Conservation (phyloP, 345 rosid genomes). For the Corchorus olitorius region DNA sequence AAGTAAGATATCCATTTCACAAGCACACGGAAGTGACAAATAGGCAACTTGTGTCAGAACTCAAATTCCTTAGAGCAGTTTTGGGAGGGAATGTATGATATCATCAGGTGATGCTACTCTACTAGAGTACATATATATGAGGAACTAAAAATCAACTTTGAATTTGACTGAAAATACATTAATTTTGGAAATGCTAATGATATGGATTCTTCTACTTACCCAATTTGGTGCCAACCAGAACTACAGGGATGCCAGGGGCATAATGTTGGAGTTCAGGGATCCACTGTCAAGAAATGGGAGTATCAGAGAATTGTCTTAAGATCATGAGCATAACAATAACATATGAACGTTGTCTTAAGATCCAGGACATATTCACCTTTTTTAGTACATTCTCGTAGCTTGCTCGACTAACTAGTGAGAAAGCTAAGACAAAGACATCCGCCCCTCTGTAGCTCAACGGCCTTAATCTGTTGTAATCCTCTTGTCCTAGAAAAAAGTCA, state of each 20-base stretch:
- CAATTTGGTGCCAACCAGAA: conserved; percentile 90
- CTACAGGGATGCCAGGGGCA: conserved; percentile 88
- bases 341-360: background rate
- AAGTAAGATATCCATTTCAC: background rate
- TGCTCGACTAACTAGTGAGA: conserved; percentile 93
- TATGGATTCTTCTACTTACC: conserved; percentile 43
- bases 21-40: background rate
- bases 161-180: background rate
- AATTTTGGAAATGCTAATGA: conserved; percentile 4
- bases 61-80: background rate
- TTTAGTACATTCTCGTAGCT: conserved; percentile 92
- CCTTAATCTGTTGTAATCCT: conserved; percentile 93
- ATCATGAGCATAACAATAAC: background rate
- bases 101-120: background rate
- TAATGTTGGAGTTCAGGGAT: conserved; percentile 95
- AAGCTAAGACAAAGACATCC: conserved; percentile 93
- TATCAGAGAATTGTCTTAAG: conserved; percentile 29
- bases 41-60: background rate
- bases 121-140: background rate
- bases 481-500: conserved; percentile 65
- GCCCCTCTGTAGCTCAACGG: conserved; percentile 99
- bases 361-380: conserved; percentile 54
- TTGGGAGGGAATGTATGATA: background rate
- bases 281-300: conserved; percentile 67
- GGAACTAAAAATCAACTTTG: background rate